Evolutionary conservation across 1,139 yeast genomes (phyloP).

Genomic region (Pichia sp.): DNA sequence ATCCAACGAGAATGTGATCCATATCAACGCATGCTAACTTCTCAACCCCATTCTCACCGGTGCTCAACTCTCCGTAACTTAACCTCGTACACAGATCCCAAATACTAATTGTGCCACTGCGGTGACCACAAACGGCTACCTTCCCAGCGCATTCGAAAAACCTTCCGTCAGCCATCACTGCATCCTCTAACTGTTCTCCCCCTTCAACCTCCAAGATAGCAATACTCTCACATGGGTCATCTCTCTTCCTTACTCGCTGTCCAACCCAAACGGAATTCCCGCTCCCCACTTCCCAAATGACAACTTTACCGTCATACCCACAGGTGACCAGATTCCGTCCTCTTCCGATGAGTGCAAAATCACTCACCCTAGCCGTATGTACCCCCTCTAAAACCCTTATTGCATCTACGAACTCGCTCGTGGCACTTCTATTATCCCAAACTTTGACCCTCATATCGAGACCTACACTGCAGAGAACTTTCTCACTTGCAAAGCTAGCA

Average conservation of each 20-base stretch:
- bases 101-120: conserved; percentile 35
- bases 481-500: conserved; percentile 51
- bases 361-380: conserved; percentile 41
- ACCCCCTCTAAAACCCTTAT: conserved; percentile 36
- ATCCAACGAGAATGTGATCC: conserved; percentile 8
- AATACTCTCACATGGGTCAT: conserved; percentile 20
- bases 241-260: conserved; percentile 28
- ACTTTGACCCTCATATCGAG: conserved; percentile 49
- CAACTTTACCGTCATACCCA: conserved; percentile 45
- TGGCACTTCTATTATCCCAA: conserved; percentile 35
- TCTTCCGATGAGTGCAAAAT: conserved; percentile 42
- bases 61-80: conserved; percentile 18
- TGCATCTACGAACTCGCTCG: conserved; percentile 37
- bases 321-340: conserved; percentile 59
- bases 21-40: conserved; percentile 1
- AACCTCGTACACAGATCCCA: conserved; percentile 31
- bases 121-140: conserved; percentile 37
- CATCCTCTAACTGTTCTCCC: conserved; percentile 12
- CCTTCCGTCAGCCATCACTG: conserved; percentile 7
- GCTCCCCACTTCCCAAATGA: conserved; percentile 63
- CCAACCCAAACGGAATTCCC: conserved; percentile 39
- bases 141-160: conserved; percentile 19
- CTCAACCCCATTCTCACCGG: conserved; percentile 6
- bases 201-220: background rate
- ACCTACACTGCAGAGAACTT: conserved; percentile 50